Base-by-base conservation (phyloP, 352 stramenopile genomes). In the Phytopythium aichiense region DNA sequence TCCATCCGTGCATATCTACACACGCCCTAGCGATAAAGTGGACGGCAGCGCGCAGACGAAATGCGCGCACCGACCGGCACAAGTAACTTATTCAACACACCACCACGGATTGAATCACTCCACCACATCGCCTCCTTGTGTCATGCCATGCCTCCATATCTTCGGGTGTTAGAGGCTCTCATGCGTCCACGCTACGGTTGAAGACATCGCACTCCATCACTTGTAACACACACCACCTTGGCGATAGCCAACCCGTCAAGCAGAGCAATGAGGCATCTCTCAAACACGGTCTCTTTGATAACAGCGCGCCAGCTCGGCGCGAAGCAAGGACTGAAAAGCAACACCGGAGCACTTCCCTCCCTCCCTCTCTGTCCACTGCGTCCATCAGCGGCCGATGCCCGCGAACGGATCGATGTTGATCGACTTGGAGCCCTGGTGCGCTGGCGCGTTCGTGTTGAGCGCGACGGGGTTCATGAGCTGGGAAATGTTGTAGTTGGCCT, bases 391-490 rank as follows among this genome's bases (percentile, higher is more conserved):
- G 37, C 70, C 63, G 72, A 94, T 67, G 22, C 70, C 72, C 35
- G 83, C 80, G 63, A 94, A 94, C 11, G 85, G 70, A 64, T 94
- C 84, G 59, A 94, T 94, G 64, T 91, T 89, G 67, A 94, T 92
- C 53, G 73, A 76, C 68, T 91, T 88, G 71, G 69, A 60, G 20
- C 73, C 60, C 55, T 81, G 72, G 22, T 66, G 58, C 20, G 60
- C 61, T 60, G 77, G 66, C 53, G 64, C 57, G 9, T 72, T 72
- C 48, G 74, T 70, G 58, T 76, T 81, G 56, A 92, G 72, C 43
- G 77, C 84, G 48, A 73, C 81, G 13, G 85, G 85, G 62, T 92
- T 90, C 83, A 94, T 89, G 46, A 92, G 65, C 63, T 90, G 79
- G 13, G 85, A 92, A 56, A 94, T 94, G 67, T 85, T 92, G 68